Percentiles rank a stretch among this genome's conserved stretches.
Conservation (phyloP, 2,329 filamentous ascomycete genomes). For the Bipolaris gigantea region DNA sequence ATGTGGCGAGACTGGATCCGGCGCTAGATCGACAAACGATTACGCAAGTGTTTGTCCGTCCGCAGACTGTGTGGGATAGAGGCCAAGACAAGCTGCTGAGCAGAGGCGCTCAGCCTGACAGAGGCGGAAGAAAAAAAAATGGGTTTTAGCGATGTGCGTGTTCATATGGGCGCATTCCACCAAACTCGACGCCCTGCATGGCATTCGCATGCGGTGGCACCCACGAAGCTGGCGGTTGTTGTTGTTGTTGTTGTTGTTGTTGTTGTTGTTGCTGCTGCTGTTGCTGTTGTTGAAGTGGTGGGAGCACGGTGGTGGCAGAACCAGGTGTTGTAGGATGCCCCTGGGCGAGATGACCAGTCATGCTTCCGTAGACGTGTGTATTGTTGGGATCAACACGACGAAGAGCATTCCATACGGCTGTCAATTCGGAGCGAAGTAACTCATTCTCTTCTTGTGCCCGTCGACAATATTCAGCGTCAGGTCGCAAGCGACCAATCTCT, state of each 20-base stretch:
- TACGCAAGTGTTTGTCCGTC: neutral
- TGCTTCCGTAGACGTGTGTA: slow-evolving; percentile 52
- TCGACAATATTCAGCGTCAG: slow-evolving; percentile 49
- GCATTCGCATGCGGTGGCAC: slow-evolving; percentile 36
- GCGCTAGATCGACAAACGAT: neutral
- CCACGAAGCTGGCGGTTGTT: slow-evolving; percentile 42
- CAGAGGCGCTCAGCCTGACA: neutral
- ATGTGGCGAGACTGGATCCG: neutral
- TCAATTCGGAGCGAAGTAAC: slow-evolving; percentile 51
- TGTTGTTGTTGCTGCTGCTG: slow-evolving; percentile 20
- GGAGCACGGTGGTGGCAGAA: slow-evolving; percentile 37
- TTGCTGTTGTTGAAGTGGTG: slow-evolving; percentile 45
- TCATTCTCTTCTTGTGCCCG: slow-evolving; percentile 53
- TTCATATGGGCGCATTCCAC: slow-evolving; percentile 41
- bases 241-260: slow-evolving; percentile 27
- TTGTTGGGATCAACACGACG: slow-evolving; percentile 51
- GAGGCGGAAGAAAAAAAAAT: neutral
- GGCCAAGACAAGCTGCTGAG: neutral
- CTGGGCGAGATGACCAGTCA: slow-evolving; percentile 50
- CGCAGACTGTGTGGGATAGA: neutral
- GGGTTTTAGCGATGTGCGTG: slow-evolving; percentile 37
- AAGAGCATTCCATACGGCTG: slow-evolving; percentile 51
- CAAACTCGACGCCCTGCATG: slow-evolving; percentile 57
- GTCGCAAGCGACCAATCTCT: slow-evolving; percentile 48
- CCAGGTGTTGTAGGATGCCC: slow-evolving; percentile 38